Conservation (phyloP, 768 basidiomycete species). For the Trametes punicea region DNA sequence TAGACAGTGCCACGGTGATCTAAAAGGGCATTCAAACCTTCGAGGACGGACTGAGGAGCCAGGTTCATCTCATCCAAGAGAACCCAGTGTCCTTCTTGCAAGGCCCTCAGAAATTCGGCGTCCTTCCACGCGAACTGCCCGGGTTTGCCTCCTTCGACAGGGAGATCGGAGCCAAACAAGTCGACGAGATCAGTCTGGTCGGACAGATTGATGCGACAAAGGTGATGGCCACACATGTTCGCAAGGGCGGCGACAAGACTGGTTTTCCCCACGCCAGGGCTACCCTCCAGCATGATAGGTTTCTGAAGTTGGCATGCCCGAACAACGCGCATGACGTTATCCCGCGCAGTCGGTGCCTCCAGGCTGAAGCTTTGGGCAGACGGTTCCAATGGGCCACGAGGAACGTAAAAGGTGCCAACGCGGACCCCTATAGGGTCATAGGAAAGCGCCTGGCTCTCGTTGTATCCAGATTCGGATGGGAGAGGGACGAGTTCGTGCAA, state of each 20-base stretch:
- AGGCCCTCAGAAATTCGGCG: conserved; percentile 88
- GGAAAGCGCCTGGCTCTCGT: neutral
- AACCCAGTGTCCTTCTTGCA: conserved; percentile 98
- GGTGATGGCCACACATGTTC: conserved; percentile 66
- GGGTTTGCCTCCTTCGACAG: conserved; percentile 84
- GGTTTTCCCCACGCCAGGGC: conserved; percentile 98
- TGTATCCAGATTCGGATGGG: neutral
- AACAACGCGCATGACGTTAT: conserved; percentile 84
- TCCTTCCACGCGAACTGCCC: conserved; percentile 98
- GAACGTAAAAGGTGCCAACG: conserved; percentile 74
- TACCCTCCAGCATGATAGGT: conserved; percentile 93
- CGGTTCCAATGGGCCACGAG: conserved; percentile 47
- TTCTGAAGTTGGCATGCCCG: conserved; percentile 88
- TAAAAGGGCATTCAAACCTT: conserved; percentile 93
- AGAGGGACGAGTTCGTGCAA: conserved; percentile 58
- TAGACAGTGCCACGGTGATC: conserved; percentile 95
- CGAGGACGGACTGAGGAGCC: conserved; percentile 92
- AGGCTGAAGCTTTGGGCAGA: conserved; percentile 63
- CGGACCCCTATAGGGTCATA: conserved; percentile 34
- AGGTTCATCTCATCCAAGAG: conserved; percentile 99
- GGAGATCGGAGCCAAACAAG: conserved; percentile 93
- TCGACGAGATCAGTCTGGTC: conserved; percentile 98
- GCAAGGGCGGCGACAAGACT: conserved; percentile 88
- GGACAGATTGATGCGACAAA: conserved; percentile 94
- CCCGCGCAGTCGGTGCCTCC: conserved; percentile 81